Evolutionary conservation across 2,329 filamentous ascomycete species (phyloP), one percentile per base, ranked within the genome.

Genomic region (Calonectria pseudoturangicola): DNA sequence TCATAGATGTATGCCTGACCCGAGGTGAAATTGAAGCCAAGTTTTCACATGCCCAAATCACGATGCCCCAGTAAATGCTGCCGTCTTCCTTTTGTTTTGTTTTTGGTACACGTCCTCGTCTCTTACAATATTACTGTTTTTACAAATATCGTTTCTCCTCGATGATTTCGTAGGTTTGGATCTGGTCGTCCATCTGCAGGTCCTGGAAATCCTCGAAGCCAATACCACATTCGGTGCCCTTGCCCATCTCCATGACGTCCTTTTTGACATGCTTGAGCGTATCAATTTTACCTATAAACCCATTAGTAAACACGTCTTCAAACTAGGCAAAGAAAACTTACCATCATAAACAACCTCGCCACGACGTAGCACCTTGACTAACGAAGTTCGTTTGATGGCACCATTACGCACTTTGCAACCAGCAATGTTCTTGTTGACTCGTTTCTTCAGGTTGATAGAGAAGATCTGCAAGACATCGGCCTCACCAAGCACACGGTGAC

Each of bases 181-280:
- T 90, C 83, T 93, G 91, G 85, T 99, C 97, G 33, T 96, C 97
- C 16, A 92, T 87, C 80, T 93, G 83, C 82, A 98, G 93, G 27
- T 92, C 93, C 60, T 93, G 88, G 92, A 95, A 99, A 39, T 88
- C 89, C 3, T 93, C 92, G 80, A 99, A 96, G 66, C 91, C 92
- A 77, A 99, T 93, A 76, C 97, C 97, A 80, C 97, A 99, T 84
- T 99, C 97, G n/a, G 90, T 91, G 71, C 95, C 96, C 85, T 98
- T 98, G 79, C 92, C 92, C 92, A 98, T 97, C 81, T 98, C 95
- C 56, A 88, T 87, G 36, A 97, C 94, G 76, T 98, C 95, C 83
- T 97, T 97, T 89, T 98, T 98, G 83, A 94, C 92, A 80, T 97
- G 94, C 86, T 97, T 98, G 71, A 99, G 91, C 1, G 94, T 94